phyloP scores from a whole-genome alignment of 2,329 filamentous ascomycete genomes.

The Helicocarpus griseus region DNA sequence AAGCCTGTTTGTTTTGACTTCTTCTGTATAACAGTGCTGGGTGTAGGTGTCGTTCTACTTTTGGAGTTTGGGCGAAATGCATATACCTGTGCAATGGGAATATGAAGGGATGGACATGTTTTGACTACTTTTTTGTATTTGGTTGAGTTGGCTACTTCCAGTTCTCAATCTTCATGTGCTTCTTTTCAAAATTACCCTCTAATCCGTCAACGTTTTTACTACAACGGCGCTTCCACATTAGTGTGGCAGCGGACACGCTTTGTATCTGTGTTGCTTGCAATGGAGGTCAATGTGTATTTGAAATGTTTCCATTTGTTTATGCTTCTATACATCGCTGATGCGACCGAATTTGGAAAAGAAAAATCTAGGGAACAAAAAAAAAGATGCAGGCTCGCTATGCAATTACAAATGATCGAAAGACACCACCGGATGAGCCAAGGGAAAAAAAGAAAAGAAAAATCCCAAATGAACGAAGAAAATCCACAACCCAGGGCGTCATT shows the following conservation, averaged over 20 bases:
- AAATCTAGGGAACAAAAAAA: neutral
- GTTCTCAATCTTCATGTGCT: neutral
- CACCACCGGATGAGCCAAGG: no score
- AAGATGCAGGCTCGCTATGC: neutral
- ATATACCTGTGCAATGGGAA: neutral
- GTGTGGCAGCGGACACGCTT: no score
- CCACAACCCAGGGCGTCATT: no score
- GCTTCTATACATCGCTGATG: neutral
- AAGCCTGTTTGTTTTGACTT: neutral
- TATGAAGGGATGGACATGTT: neutral
- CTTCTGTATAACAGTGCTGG: neutral
- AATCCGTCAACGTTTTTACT: no score
- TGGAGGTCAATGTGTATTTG: neutral
- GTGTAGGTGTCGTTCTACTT: no score
- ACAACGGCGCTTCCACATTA: neutral
- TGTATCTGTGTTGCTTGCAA: neutral
- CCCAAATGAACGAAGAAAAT: no score
- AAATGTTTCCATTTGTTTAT: neutral
- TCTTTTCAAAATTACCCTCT: no score
- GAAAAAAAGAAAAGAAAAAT: no score
- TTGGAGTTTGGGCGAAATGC: neutral
- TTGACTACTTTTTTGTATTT: neutral
- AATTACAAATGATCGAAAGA: no score
- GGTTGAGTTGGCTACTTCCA: no score
- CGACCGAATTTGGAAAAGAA: neutral